Base-by-base conservation (phyloP, 495 filamentous ascomycete genomes). In the Hyaloscypha variabilis region DNA sequence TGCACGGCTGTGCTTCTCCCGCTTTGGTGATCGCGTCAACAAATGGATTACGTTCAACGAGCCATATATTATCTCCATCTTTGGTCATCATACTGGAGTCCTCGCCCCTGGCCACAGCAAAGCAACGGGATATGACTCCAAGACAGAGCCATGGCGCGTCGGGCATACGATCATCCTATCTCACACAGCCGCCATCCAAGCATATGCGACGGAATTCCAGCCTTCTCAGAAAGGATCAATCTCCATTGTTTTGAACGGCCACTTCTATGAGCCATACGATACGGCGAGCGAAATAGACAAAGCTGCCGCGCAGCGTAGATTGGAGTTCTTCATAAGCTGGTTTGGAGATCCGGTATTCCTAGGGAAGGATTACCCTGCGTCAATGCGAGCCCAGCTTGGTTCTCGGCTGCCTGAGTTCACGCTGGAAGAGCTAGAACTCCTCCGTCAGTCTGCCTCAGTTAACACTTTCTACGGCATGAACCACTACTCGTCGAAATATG, bases 391-490 rank as follows among this genome's bases (percentile, higher is more conserved):
- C 75, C 88, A 91, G 73, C 82, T 91, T 10, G 88, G 89, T 28
- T 77, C 87, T 69, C 82, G 88, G 2, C 78, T 92, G 57, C 89
- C 88, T 17, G 74, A 77, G n/a, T 90, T 87, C 75, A 86, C 86
- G 0, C 63, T 77, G 21, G 86, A 90, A 63, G 90, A 91, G 65
- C 73, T 83, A 6, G 83, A 83, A 2, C 79, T 91, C 5, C 84
- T 91, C 46, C 81, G 88, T 56, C 88, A 88, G 31, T 89, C 78
- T 39, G 79, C 77, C 5, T 21, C 61, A 6, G 8, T 87, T 71
- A 91, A 90, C 72, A 87, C 91, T 77, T 92, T 91, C 73, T 91
- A 91, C 75, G 88, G 89, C 64, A 90, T 91, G 88, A 91, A 91
- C 79, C 88, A 91, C 78, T 91, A 92, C 80, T 90, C 89, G 56